Conservation (phyloP, 257 asterid genomes). For the Leptodermis oblonga region DNA sequence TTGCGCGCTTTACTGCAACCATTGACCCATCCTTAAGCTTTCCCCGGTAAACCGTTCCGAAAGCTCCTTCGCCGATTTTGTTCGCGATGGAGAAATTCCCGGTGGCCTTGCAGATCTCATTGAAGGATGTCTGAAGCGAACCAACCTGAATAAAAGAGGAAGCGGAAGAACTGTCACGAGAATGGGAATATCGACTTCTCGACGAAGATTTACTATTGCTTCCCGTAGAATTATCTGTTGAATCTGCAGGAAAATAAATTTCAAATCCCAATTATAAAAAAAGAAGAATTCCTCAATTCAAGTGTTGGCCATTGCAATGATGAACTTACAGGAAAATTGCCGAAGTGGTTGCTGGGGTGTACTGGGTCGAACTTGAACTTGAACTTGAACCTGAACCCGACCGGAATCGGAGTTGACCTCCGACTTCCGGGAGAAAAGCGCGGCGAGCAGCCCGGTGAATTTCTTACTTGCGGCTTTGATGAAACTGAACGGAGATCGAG, state of each 20-base stretch:
- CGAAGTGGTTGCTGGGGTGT: constrained; percentile 15
- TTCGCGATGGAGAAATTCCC: constrained; percentile 50
- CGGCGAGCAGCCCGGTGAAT: constrained; percentile 27
- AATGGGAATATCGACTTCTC: constrained; percentile 20
- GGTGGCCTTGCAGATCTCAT: constrained; percentile 46
- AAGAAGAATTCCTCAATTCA: background rate
- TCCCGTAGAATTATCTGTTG: constrained; percentile 24
- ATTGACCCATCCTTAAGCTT: constrained; percentile 39
- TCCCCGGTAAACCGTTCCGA: constrained; percentile 54
- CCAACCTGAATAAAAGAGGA: constrained; percentile 16
- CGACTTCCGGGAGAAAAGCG: constrained; percentile 26
- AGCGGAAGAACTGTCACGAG: constrained; percentile 33
- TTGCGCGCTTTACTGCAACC: constrained; percentile 66
- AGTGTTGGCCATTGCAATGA: background rate
- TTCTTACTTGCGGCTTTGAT: constrained; percentile 29
- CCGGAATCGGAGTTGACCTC: constrained; percentile 26
- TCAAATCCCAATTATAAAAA: background rate
- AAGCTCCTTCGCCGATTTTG: constrained; percentile 55
- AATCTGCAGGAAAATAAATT: constrained; percentile 26
- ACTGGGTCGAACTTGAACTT: background rate
- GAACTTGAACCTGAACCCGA: constrained; percentile 12
- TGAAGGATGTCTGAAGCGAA: constrained; percentile 25
- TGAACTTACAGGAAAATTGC: constrained; percentile 38
- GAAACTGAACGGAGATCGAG: constrained; percentile 23
- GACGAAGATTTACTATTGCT: constrained; percentile 30